Evolutionary conservation across 139 green algal species (phyloP).

Genomic region (Chlorella sp.): DNA sequence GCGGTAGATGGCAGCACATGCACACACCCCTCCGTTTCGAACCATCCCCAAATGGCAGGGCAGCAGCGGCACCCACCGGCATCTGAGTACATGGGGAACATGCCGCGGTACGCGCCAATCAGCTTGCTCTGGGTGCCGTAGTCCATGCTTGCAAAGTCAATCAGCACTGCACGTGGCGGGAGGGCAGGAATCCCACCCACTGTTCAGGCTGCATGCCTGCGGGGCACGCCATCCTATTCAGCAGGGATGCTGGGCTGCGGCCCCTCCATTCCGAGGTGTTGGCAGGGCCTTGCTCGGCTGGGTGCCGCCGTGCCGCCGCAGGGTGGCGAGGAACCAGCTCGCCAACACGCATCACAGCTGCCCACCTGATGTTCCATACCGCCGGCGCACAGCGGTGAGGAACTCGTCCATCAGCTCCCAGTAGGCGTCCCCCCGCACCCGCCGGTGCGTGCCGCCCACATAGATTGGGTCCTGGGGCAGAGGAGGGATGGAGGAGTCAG

Average conservation of each 20-base stretch:
- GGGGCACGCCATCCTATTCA: too few species aligned
- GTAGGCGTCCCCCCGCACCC: constrained; percentile 80
- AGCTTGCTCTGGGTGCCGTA: constrained; percentile 77
- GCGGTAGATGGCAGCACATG: too few species aligned
- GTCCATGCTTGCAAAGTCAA: constrained; percentile 86
- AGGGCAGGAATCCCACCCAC: too few species aligned
- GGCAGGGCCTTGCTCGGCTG: too few species aligned
- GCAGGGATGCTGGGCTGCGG: too few species aligned
- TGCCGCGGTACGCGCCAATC: constrained; percentile 76
- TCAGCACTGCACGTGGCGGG: constrained; percentile 53
- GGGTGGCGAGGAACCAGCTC: too few species aligned
- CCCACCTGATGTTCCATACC: constrained; percentile 70
- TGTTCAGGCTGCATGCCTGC: too few species aligned
- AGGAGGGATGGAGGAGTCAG: not conserved
- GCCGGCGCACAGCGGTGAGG: constrained; percentile 68
- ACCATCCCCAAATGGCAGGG: too few species aligned
- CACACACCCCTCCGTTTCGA: too few species aligned
- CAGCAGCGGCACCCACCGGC: constrained; percentile 36
- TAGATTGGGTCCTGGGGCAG: constrained; percentile 57
- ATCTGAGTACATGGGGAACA: constrained; percentile 86
- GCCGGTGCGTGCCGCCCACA: constrained; percentile 61
- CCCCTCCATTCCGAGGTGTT: too few species aligned
- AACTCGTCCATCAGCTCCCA: constrained; percentile 89
- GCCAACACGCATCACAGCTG: too few species aligned
- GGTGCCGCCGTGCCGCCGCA: too few species aligned